Base-by-base conservation (phyloP, 768 basidiomycete species). In the Aureoboletus auriporus region DNA sequence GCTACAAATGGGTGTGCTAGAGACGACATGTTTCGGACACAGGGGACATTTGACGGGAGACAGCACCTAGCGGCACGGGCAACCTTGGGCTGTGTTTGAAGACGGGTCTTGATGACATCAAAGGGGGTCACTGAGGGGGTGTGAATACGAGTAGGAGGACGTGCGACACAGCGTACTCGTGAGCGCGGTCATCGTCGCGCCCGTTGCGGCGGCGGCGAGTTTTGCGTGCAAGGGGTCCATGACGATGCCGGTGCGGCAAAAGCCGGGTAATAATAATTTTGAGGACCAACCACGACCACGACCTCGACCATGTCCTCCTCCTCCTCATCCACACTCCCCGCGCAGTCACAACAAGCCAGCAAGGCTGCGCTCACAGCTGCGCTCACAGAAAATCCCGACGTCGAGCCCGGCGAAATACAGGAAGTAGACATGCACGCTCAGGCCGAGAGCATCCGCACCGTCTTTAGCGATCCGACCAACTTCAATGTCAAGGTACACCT, bases 91-190 rank as follows among this genome's bases (percentile, higher is more conserved):
- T 89, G 93, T 0, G 96, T 98, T 67, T 99, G 96, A 14, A 99
- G 73, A 27, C 96, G 83, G 11, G 95, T 98, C 68, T 98, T 98
- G 57, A 98, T 79, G 46, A 99, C 93, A 69, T 99, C 96, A 66
- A 99, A 99, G 4, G 96, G 96, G 3, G 95, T 98, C 96, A 99
- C 95, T 98, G 49, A 29, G n/a, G 2, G 8, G 13, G n/a, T 4
- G 46, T 60, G 51, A 49, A 56, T 6, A 50, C 6, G 43, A 35
- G 20, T 4, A 23, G 56, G 50, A 30, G 23, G 38, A 12, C 13
- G 9, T n/a, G 43, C 14, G 26, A 9, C 5, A 70, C 28, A 8
- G n/a, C 82, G 34, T 62, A 89, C 90, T 93, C 7, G 90, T 90
- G 33, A 93, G 69, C 5, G 88, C 87, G 11, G 90, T 93, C 69